Evolutionary conservation across 139 green algal species (phyloP).

Genomic region (Tetratostichococcus sp.): DNA sequence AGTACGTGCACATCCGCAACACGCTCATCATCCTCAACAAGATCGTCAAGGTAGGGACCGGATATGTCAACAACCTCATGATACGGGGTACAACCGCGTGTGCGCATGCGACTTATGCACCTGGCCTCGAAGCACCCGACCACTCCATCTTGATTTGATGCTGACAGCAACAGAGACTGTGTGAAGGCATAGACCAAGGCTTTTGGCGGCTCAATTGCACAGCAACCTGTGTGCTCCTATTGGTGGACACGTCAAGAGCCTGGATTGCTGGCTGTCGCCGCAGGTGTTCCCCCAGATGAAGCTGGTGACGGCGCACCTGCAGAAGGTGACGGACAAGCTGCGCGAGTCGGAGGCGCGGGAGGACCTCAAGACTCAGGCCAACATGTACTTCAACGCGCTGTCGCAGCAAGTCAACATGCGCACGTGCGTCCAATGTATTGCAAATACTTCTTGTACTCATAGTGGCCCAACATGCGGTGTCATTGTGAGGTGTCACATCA

Average conservation of each 20-base stretch:
- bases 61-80: neutral
- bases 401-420: constrained; percentile 19
- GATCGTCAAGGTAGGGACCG: constrained; percentile 13
- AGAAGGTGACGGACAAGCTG: neutral
- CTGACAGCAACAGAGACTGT: too few relatives aligned
- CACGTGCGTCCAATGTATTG: neutral
- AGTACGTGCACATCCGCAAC: constrained; percentile 59
- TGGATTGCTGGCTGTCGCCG: neutral
- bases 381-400: constrained; percentile 42
- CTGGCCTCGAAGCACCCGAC: too few relatives aligned
- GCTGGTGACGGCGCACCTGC: neutral
- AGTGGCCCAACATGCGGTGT: too few relatives aligned
- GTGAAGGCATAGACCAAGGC: too few relatives aligned
- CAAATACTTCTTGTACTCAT: too few relatives aligned
- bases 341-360: constrained; percentile 37
- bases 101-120: too few relatives aligned
- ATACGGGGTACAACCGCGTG: too few relatives aligned
- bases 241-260: too few relatives aligned
- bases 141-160: too few relatives aligned
- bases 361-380: constrained; percentile 44
- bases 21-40: constrained; percentile 44
- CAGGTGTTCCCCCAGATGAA: neutral
- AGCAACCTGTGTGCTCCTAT: too few relatives aligned
- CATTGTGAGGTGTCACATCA: too few relatives aligned
- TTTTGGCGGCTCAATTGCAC: too few relatives aligned